These are phyloP conservation scores for Solanum hybrid DNA, from an alignment of 305 asterid species.

Conservation along the genomic window DNA sequence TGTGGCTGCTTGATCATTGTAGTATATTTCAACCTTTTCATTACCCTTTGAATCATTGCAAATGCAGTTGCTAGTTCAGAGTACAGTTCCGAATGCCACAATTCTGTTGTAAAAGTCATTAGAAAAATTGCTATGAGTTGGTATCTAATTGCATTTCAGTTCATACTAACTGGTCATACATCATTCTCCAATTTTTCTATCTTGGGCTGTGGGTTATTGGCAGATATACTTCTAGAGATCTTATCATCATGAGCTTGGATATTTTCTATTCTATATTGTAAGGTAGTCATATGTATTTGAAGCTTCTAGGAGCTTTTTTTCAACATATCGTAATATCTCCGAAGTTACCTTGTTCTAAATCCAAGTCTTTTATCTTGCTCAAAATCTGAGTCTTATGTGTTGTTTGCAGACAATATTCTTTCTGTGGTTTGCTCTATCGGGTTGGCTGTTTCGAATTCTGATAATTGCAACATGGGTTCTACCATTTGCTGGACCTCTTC, in stretches of 20 bases:
- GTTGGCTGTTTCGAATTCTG: constrained; percentile 82
- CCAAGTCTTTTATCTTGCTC: not conserved
- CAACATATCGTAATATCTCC: not conserved
- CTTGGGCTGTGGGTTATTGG: not conserved
- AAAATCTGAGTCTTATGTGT: not conserved
- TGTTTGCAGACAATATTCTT: constrained; percentile 76
- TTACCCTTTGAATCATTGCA: not conserved
- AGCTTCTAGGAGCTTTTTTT: not conserved
- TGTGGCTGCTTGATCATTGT: not conserved
- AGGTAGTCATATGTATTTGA: not conserved
- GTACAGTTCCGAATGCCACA: not conserved
- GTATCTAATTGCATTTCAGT: not conserved
- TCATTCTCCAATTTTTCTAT: not conserved
- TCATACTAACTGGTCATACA: not conserved
- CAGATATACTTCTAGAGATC: not conserved
- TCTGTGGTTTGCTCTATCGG: constrained; percentile 91
- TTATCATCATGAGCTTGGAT: not conserved
- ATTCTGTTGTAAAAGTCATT: not conserved
- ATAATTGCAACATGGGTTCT: constrained; percentile 72
- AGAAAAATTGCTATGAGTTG: not conserved
- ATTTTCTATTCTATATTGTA: not conserved
- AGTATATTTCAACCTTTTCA: not conserved
- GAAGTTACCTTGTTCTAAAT: not conserved
- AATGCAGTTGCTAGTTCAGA: not conserved
- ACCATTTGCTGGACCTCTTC: constrained; percentile 95